Evolutionary conservation across 805 yeast genomes (phyloP), one percentile per base, ranked within the genome.

Genomic region (Schizosaccharomyces lindneri): DNA sequence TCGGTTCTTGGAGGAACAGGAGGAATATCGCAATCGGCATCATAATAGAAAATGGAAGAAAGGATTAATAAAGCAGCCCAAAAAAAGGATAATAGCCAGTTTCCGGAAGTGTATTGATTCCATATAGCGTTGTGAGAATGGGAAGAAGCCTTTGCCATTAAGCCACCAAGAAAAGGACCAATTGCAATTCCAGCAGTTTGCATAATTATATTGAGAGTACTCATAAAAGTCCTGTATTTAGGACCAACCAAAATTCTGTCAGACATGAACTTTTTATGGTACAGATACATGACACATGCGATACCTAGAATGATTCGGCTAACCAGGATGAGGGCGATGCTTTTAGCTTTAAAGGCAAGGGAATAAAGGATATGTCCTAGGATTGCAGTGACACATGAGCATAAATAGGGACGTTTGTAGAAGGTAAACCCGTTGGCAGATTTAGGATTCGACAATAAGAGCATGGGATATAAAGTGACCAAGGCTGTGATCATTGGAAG

Each of bases 121-220:
- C 43, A 57, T 19, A 57, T 21, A n/a, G 19, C 21, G 21, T 36
- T 57, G 27, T 19, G 48, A 13, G 48, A 27, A 21, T 51, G 11
- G 15, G 36, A 17, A 19, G 48, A 36, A 57, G 48, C 21, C 24
- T 57, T 57, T 13, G 29, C 27, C 60, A 57, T 29, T 4, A 57
- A 15, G 6, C 60, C 60, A 11, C 60, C 60, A 21, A 57, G 27
- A 11, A 36, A 57, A 19, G 60, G 60, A 36, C 60, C 60, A 19
- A 36, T 19, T 6, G 29, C n/a, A 39, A 41, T 32, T 13, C 60
- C 60, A 27, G 36, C 15, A 1, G 48, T 36, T 41, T 15, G 46
- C 24, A 21, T 36, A 13, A 57, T 17, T 7, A 21, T 21, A 17
- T 19, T 19, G 48, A 29, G n/a, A 7, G 29, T 27, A 4, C 43